Evolutionary conservation across 106 monocot genomes (phyloP).

Genomic region (Posidonia australis): DNA sequence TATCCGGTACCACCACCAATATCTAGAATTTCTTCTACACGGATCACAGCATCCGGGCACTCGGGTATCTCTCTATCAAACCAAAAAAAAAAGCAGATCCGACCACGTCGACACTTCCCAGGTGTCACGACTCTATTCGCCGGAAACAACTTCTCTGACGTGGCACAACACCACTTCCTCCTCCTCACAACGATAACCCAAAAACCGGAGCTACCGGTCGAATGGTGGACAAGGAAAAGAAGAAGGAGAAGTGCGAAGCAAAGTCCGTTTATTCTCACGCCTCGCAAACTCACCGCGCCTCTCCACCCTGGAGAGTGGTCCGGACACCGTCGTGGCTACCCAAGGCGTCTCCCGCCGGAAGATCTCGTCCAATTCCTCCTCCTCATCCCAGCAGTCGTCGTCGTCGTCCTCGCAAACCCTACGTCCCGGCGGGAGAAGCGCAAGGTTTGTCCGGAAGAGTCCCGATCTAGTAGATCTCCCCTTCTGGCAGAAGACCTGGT

Average conservation of each 20-base stretch:
- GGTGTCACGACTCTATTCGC: constrained; percentile 2
- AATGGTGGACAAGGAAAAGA: background rate
- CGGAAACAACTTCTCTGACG: background rate
- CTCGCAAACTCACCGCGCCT: too few relatives aligned
- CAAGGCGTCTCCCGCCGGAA: constrained; percentile 32
- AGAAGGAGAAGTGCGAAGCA: too few relatives aligned
- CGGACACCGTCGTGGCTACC: constrained; percentile 36
- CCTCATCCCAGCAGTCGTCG: background rate
- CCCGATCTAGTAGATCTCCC: constrained; percentile 11
- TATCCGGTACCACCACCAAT: too few relatives aligned
- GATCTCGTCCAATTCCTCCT: constrained; percentile 15
- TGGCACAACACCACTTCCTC: background rate
- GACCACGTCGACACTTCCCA: too few relatives aligned
- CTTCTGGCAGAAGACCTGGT: constrained; percentile 50
- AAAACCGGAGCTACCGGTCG: background rate
- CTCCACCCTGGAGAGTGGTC: too few relatives aligned
- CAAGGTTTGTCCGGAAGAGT: background rate
- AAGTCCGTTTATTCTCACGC: background rate
- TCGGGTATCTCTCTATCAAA: too few relatives aligned
- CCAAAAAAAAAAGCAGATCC: too few relatives aligned
- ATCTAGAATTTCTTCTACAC: too few relatives aligned
- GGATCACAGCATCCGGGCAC: too few relatives aligned
- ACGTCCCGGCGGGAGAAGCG: background rate
- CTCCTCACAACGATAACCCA: background rate
- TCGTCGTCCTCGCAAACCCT: background rate